Base-by-base conservation (phyloP, 2,329 filamentous ascomycete species). In the Lecanoromycetidae sp. region DNA sequence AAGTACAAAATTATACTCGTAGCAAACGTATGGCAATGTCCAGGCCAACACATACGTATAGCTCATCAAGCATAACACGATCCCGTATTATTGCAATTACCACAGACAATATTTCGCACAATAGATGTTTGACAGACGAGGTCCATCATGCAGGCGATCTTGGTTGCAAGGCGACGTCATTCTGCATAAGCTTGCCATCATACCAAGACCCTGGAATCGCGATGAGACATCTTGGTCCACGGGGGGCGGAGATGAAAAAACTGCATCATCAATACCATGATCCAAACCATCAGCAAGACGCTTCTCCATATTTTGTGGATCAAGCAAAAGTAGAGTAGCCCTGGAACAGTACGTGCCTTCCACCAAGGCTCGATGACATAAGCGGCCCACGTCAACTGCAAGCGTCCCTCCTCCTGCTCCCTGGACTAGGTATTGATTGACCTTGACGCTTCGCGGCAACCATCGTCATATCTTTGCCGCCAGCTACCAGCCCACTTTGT, bases 401-500 rank as follows among this genome's bases (percentile, higher is more conserved):
- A 37, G 17, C 15, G 32, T 8, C 19, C 15, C 15, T 17, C 20
- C 12, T 25, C n/a, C 25, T 6, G 13, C 27, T 26, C 23, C 25
- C 25, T 13, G 0, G 30, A 29, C 25, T 17, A n/a, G n/a, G n/a
- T n/a, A n/a, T n/a, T n/a, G n/a, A n/a, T 40, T 29, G 38, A 26
- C 37, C 25, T 13, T 20, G 8, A 8, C 36, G 15, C 10, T 17
- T 37, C 8, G n/a, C 30, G 35, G 8, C 37, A n/a, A 46, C 39
- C 25, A 12, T 46, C 43, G 43, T 45, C 43, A 45, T 46, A 46
- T 10, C 33, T 37, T 17, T 1, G 20, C 26, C 26, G 25, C 13
- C 15, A 35, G 33, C 33, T 20, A 20, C 33, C 15, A 15, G 10
- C 22, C 26, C 10, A 3, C 15, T n/a, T n/a, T 6, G 26, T 19